Evolutionary conservation across 257 asterid species (phyloP).

Genomic region (Forsythia suspensa): DNA sequence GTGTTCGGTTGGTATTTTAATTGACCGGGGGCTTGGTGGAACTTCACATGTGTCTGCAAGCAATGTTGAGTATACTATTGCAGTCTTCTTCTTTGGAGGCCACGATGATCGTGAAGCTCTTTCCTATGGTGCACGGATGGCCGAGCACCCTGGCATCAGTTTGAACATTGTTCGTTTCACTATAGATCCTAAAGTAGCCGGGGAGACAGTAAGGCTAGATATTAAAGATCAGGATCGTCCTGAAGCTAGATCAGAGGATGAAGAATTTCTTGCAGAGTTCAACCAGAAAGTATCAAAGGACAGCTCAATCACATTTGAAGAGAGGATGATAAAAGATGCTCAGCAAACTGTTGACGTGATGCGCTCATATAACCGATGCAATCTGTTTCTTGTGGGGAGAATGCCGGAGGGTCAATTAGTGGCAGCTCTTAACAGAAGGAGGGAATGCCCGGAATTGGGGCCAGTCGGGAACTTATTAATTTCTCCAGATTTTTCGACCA

Average conservation of each 20-base stretch:
- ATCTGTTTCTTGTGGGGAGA: constrained; percentile 54
- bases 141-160: constrained; percentile 62
- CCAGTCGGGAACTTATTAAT: constrained; percentile 58
- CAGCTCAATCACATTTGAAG: constrained; percentile 48
- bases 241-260: constrained; percentile 34
- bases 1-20: constrained; percentile 65
- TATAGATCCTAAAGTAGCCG: constrained; percentile 26
- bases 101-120: constrained; percentile 71
- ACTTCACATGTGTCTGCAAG: constrained; percentile 56
- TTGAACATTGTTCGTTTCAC: constrained; percentile 42
- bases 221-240: constrained; percentile 21
- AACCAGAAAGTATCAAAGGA: constrained; percentile 32
- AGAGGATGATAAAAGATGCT: constrained; percentile 34
- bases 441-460: constrained; percentile 67
- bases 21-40: constrained; percentile 77
- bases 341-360: constrained; percentile 35
- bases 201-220: constrained; percentile 30
- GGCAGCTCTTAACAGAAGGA: constrained; percentile 35
- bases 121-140: constrained; percentile 62
- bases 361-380: constrained; percentile 36
- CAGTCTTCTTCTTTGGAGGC: constrained; percentile 62
- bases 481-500: constrained; percentile 41
- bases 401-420: constrained; percentile 55
- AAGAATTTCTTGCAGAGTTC: constrained; percentile 36
- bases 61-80: constrained; percentile 46